Evolutionary conservation across 257 asterid species (phyloP).

Genomic region (Eustoma russellianum): DNA sequence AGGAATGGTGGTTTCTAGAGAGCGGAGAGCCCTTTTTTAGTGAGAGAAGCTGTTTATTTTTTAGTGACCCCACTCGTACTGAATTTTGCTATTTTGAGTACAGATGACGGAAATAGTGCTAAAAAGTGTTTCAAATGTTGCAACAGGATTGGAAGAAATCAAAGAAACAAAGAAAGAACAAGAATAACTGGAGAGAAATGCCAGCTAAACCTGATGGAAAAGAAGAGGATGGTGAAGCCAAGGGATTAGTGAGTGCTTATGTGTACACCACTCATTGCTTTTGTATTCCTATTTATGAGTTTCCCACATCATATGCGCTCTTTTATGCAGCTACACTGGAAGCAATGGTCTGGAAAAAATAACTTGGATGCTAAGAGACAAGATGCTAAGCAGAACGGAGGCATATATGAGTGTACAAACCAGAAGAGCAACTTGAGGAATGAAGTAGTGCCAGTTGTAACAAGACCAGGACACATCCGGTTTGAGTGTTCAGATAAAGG

Average conservation of each 20-base stretch:
- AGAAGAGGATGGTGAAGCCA: slow-evolving; percentile 41
- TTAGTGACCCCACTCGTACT: no score
- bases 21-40: no score
- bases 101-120: no score
- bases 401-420: slow-evolving; percentile 20
- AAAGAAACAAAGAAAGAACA: slow-evolving; percentile 29
- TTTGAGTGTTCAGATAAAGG: slow-evolving; percentile 80
- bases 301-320: slow-evolving; percentile 9
- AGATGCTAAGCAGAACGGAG: slow-evolving; percentile 18
- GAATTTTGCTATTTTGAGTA: no score
- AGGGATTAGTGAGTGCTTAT: slow-evolving; percentile 59
- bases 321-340: slow-evolving; percentile 57
- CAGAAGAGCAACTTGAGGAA: slow-evolving; percentile 32
- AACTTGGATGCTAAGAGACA: slow-evolving; percentile 23
- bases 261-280: neutral
- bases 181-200: slow-evolving; percentile 14
- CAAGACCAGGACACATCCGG: slow-evolving; percentile 95
- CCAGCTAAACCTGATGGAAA: slow-evolving; percentile 22
- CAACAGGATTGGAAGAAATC: slow-evolving; percentile 68
- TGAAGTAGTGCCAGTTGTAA: slow-evolving; percentile 58
- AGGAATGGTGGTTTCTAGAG: no score
- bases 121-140: slow-evolving; percentile 12
- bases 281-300: no score
- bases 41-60: no score
- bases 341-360: slow-evolving; percentile 37